Conservation (phyloP, 169 alveolate species). For the Plasmodium sp. region DNA sequence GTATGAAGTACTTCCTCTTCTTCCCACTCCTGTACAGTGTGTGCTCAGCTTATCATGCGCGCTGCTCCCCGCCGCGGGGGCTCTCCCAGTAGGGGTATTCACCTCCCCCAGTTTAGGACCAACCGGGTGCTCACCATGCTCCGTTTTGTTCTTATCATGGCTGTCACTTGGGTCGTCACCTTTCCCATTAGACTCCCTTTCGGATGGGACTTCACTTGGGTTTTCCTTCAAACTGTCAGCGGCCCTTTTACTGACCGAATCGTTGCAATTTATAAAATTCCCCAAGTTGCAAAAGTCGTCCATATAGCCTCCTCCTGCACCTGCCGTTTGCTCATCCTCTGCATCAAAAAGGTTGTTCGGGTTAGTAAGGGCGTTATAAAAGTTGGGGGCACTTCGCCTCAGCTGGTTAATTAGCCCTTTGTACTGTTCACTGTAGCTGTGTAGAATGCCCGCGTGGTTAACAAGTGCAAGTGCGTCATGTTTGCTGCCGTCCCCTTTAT, state of each 20-base stretch:
- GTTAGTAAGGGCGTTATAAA: conserved; percentile 16
- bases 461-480: not conserved
- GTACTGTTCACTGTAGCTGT: conserved; percentile 13
- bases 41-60: not conserved
- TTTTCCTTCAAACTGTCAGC: not conserved
- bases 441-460: not conserved
- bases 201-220: not conserved
- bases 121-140: not conserved
- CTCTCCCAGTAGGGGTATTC: not conserved
- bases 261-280: conserved; percentile 7
- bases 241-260: not conserved
- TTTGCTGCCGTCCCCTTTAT: not conserved
- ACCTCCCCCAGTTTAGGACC: not conserved
- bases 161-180: not conserved
- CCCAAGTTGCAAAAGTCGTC: not conserved
- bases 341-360: not conserved
- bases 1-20: not conserved
- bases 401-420: not conserved
- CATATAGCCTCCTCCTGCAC: not conserved
- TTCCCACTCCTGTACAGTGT: not conserved
- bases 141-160: not conserved
- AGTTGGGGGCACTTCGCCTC: conserved; percentile 15
- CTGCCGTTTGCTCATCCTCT: not conserved
- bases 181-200: not conserved
- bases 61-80: not conserved